phyloP scores from a whole-genome alignment of 257 asterid species.

The Gentiana macrophylla region DNA sequence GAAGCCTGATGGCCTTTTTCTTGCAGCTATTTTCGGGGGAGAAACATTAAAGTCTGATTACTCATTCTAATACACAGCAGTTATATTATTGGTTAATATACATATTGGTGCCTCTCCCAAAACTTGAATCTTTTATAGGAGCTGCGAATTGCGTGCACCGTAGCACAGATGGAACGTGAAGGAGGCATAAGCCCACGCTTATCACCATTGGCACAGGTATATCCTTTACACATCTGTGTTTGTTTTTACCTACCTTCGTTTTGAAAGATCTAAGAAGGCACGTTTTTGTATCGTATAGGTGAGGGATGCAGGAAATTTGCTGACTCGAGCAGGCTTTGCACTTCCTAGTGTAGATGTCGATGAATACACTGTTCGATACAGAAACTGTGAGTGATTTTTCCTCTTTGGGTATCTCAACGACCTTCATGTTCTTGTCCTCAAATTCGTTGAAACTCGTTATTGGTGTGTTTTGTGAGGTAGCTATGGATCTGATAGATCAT shows the following conservation, averaged over 20 bases:
- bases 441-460: background rate
- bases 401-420: background rate
- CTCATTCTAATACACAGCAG: background rate
- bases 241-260: background rate
- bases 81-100: background rate
- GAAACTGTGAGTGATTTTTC: constrained; percentile 42
- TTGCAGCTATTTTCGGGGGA: constrained; percentile 97
- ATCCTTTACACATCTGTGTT: constrained; percentile 1
- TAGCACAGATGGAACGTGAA: constrained; percentile 96
- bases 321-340: constrained; percentile 88
- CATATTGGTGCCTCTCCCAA: background rate
- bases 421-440: background rate
- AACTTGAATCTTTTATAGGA: constrained; percentile 36
- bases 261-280: constrained; percentile 3
- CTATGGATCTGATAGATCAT: constrained; percentile 94
- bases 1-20: constrained; percentile 92
- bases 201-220: constrained; percentile 95
- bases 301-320: constrained; percentile 93
- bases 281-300: constrained; percentile 46
- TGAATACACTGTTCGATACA: constrained; percentile 75
- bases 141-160: constrained; percentile 88
- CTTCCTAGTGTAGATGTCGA: constrained; percentile 98
- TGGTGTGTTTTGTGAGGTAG: constrained; percentile 26
- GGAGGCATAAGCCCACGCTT: constrained; percentile 94
- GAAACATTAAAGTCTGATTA: constrained; percentile 62